A percentile compares a stretch with the other conserved stretches of the same genome.
Evolutionary conservation across 2,329 filamentous ascomycete genomes (phyloP).

Genomic region (Fusarium nanum): DNA sequence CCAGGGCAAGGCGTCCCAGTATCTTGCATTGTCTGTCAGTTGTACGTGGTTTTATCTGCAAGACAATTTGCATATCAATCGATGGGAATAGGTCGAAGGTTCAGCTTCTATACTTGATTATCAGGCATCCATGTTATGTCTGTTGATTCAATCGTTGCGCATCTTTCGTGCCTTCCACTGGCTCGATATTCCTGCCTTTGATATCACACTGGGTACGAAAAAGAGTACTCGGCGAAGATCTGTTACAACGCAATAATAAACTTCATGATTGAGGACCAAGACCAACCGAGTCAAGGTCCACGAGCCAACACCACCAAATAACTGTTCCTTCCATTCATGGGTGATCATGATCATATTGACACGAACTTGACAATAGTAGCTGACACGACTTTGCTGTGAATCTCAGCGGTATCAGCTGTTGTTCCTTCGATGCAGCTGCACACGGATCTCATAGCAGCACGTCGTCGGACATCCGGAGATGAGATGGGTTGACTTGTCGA

Average conservation of each 20-base stretch:
- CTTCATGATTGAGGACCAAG: conserved; percentile 43
- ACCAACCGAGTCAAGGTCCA: conserved; percentile 44
- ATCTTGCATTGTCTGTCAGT: background rate
- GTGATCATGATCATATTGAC: conserved; percentile 31
- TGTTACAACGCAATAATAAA: conserved; percentile 44
- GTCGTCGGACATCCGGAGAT: conserved; percentile 29
- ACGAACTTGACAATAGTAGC: conserved; percentile 8
- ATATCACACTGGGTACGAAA: conserved; percentile 15
- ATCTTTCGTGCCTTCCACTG: conserved; percentile 15
- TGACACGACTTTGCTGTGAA: conserved; percentile 1
- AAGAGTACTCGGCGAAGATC: conserved; percentile 22
- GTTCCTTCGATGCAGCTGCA: background rate
- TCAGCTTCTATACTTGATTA: conserved; percentile 39
- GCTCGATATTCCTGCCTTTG: conserved; percentile 33
- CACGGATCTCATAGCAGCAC: conserved; percentile 15
- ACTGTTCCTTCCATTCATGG: conserved; percentile 6
- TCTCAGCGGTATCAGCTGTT: background rate
- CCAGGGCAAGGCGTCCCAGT: conserved; percentile 1
- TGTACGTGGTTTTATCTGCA: conserved; percentile 10
- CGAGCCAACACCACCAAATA: conserved; percentile 41
- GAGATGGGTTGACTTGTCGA: conserved; percentile 17
- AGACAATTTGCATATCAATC: conserved; percentile 21
- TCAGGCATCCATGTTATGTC: conserved; percentile 23
- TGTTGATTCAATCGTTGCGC: conserved; percentile 28
- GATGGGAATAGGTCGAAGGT: conserved; percentile 18